Base-by-base conservation (phyloP, 208 protist species). In the Trypanosoma conorhini region DNA sequence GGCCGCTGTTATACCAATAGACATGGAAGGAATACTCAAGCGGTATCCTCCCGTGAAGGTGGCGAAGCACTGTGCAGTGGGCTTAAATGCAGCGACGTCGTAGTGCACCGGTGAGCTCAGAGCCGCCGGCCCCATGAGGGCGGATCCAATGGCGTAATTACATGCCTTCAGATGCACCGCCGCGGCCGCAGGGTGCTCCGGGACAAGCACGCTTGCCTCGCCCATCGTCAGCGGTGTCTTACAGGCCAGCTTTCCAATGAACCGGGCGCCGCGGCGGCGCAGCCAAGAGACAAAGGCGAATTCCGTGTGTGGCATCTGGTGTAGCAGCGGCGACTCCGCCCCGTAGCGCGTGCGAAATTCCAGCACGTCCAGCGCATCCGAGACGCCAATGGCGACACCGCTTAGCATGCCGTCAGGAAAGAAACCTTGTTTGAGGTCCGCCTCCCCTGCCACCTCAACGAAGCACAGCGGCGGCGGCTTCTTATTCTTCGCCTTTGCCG, bases 21-120 rank as follows among this genome's bases (percentile, higher is more conserved):
- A 87, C 81, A 92, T 89, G 61, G 85, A 91, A 22, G 88, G 83
- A 60, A 92, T 77, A 35, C 74, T 50, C 50, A 90, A 67, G 58
- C 82, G 68, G 69, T 88, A 90, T 26, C 77, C 72, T 54, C 88
- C 80, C 13, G 91, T 91, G 73, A 91, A 93, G 21, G 88, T 92
- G 62, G 85, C 85, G 46, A 96, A 93, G 52, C 87, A 92, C 70
- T 94, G 91, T 21, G 88, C 76, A 31, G 91, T 96, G 22, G 91
- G 88, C 67, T 96, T 96, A 85, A 94, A 96, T 70, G 85, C 88
- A 0, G 88, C 81, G 54, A 94, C 76, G 67, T 92, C 85, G 71
- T 93, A 83, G 30, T 77, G 50, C n/a, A 76, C 73, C 17, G 80
- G 77, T 56, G 81, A 86, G n/a, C 80, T 77, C 42, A 96, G 61